Percentiles rank a stretch among this genome's conserved stretches.
Conservation (phyloP, 2,329 filamentous ascomycete species). For the Zasmidium citrigriseum region DNA sequence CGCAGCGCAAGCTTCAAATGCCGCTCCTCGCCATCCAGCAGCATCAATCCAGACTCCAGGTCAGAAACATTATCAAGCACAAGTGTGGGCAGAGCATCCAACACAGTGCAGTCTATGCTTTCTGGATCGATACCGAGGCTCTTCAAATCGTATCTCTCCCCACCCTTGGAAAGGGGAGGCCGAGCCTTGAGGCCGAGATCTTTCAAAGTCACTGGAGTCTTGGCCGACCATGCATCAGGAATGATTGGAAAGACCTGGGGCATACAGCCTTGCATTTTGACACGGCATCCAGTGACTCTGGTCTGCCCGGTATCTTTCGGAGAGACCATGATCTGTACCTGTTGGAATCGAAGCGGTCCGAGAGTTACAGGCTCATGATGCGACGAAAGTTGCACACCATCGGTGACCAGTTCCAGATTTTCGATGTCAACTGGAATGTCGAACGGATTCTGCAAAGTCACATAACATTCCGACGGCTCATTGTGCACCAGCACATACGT, state of each 20-base stretch:
- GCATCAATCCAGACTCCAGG: conserved; percentile 83
- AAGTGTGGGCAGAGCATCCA: conserved; percentile 75
- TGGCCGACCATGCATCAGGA: conserved; percentile 70
- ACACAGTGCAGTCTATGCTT: conserved; percentile 58
- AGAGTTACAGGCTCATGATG: conserved; percentile 66
- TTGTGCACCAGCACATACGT: conserved; percentile 73
- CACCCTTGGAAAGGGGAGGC: conserved; percentile 2
- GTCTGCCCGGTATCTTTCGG: conserved; percentile 68
- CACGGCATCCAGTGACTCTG: conserved; percentile 73
- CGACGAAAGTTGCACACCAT: conserved; percentile 72
- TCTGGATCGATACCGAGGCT: conserved; percentile 21
- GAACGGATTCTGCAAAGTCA: conserved; percentile 90
- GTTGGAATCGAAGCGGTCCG: conserved; percentile 80
- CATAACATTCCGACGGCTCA: conserved; percentile 73
- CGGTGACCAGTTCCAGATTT: conserved; percentile 71
- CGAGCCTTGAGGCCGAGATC: conserved; percentile 21
- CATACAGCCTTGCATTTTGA: conserved; percentile 79
- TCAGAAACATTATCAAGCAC: conserved; percentile 74
- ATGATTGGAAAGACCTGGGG: conserved; percentile 85
- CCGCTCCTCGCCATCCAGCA: conserved; percentile 84
- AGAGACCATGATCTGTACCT: conserved; percentile 69
- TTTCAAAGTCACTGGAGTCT: conserved; percentile 73
- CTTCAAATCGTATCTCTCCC: conserved; percentile 7
- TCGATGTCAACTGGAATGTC: conserved; percentile 92
- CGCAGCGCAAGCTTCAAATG: conserved; percentile 76